A percentile compares a stretch with the other conserved stretches of the same genome.
These are phyloP conservation scores for Bromus sterilis DNA, from an alignment of 176 grass and related monocot genomes.

Conservation along the genomic window DNA sequence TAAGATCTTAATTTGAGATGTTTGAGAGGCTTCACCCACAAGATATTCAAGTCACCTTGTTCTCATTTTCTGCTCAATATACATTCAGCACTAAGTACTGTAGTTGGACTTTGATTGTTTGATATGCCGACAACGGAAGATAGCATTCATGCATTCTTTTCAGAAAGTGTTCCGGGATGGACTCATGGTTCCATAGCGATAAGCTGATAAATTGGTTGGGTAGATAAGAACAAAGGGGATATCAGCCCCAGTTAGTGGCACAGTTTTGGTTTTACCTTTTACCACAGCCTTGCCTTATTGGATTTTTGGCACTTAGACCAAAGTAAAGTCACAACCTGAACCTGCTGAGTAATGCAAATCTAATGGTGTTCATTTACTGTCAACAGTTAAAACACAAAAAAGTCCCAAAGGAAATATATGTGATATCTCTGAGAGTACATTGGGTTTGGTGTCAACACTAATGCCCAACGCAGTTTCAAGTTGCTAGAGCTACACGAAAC, in stretches of 20 bases:
- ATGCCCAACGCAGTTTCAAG: not conserved
- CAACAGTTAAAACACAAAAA: not conserved
- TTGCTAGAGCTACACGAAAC: not conserved
- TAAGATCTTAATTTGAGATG: constrained; percentile 14
- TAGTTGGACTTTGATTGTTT: constrained; percentile 30
- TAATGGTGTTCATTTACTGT: not conserved
- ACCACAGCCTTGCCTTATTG: not conserved
- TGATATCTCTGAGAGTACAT: not conserved
- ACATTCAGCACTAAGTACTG: constrained; percentile 1
- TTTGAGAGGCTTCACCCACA: constrained; percentile 6
- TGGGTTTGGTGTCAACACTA: not conserved
- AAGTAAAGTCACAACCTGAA: not conserved
- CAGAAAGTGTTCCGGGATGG: not conserved
- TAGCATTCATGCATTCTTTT: not conserved
- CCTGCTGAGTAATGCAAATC: not conserved
- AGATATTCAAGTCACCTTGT: constrained; percentile 8
- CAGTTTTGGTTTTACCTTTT: constrained; percentile 3
- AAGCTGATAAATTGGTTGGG: constrained; percentile 22
- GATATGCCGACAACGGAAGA: not conserved
- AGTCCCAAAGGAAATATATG: not conserved
- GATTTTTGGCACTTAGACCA: not conserved
- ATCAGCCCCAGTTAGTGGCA: not conserved
- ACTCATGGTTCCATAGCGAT: not conserved
- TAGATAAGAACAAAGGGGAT: not conserved
- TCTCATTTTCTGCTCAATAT: not conserved